These are phyloP conservation scores for Cladophialophora immunda DNA, from an alignment of 2,329 filamentous ascomycete genomes.

Conservation along the genomic window DNA sequence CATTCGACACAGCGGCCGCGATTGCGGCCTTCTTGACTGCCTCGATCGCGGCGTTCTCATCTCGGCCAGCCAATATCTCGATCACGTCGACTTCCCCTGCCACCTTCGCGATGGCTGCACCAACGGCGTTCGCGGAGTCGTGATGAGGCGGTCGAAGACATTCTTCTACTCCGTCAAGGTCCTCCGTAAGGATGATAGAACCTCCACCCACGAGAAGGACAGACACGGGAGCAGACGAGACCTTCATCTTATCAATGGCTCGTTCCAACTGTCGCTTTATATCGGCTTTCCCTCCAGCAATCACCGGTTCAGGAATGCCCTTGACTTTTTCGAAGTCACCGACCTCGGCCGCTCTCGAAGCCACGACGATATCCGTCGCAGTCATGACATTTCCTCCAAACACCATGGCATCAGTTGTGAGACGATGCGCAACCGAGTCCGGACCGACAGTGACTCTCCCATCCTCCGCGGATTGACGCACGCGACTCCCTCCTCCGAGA, in stretches of 20 bases:
- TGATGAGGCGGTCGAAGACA: slow-evolving; percentile 61
- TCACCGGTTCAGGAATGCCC: slow-evolving; percentile 45
- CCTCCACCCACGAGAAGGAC: slow-evolving; percentile 68
- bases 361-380: slow-evolving; percentile 61
- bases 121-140: slow-evolving; percentile 68
- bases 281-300: slow-evolving; percentile 46
- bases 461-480: slow-evolving; percentile 44
- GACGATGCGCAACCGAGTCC: slow-evolving; percentile 63
- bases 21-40: slow-evolving; percentile 39
- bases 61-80: slow-evolving; percentile 48
- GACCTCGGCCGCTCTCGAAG: slow-evolving; percentile 44
- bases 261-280: slow-evolving; percentile 60
- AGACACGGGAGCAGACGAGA: slow-evolving; percentile 59
- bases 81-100: slow-evolving; percentile 62
- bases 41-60: slow-evolving; percentile 41
- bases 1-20: slow-evolving; percentile 32
- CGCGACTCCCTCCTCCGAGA: slow-evolving; percentile 63
- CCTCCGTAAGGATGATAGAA: slow-evolving; percentile 60
- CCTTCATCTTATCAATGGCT: slow-evolving; percentile 65
- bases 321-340: slow-evolving; percentile 41
- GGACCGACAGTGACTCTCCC: slow-evolving; percentile 60
- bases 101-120: slow-evolving; percentile 67
- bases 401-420: slow-evolving; percentile 58
- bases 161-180: slow-evolving; percentile 58
- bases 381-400: slow-evolving; percentile 65